Conservation (phyloP, 129 eudicot genomes). For the Helianthus tuberosus region DNA sequence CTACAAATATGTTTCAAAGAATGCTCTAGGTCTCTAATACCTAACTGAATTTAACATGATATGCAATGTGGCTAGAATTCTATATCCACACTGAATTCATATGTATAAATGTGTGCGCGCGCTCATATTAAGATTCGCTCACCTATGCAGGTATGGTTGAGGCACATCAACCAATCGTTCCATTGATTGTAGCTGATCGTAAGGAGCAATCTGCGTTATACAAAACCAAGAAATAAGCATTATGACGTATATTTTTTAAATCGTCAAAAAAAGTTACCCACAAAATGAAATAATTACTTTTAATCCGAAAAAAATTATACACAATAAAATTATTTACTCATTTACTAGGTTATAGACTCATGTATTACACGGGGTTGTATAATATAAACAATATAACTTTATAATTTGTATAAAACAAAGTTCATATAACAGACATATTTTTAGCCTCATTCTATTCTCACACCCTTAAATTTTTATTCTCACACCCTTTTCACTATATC, state of each 20-base stretch:
- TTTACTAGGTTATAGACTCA: no score
- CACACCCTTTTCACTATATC: no score
- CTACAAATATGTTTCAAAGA: constrained; percentile 14
- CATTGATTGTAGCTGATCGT: constrained; percentile 90
- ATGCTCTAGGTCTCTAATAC: constrained; percentile 23
- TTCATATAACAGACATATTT: no score
- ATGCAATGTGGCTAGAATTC: constrained; percentile 2
- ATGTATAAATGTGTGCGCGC: neutral
- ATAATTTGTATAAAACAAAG: no score
- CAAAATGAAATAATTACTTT: neutral
- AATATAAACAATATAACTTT: no score
- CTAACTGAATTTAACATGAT: constrained; percentile 25
- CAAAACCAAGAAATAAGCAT: constrained; percentile 13
- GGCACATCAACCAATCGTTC: constrained; percentile 93
- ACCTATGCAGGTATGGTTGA: constrained; percentile 55
- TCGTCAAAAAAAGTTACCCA: neutral
- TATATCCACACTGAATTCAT: neutral
- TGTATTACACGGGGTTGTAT: no score
- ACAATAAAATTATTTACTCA: neutral
- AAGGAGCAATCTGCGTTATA: constrained; percentile 91
- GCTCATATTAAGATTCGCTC: no score
- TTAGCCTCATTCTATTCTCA: no score
- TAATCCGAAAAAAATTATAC: neutral
- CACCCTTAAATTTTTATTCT: no score
- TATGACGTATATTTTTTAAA: neutral